A percentile compares a stretch with the other conserved stretches of the same genome.
phyloP scores from a whole-genome alignment of 1,284 basidiomycete genomes.

The Salmacisia buchloeana region DNA sequence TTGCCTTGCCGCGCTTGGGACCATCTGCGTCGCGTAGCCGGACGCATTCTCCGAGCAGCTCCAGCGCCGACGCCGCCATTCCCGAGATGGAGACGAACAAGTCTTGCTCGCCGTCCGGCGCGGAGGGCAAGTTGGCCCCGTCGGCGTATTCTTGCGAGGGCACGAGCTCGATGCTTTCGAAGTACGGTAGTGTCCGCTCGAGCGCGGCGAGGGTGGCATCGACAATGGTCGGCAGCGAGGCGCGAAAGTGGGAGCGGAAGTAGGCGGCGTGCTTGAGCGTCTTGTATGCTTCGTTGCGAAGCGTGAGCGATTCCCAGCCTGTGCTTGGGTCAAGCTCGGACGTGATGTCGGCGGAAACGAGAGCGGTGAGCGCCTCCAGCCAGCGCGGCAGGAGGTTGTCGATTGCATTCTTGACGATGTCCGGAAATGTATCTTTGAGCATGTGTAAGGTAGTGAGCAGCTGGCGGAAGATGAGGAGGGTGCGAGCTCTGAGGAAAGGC shows the following conservation, averaged over 20 bases:
- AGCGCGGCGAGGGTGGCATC: constrained; percentile 23
- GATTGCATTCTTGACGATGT: constrained; percentile 74
- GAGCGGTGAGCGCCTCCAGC: constrained; percentile 50
- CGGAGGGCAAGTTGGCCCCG: not conserved
- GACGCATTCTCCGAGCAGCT: constrained; percentile 6
- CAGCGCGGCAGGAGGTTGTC: constrained; percentile 77
- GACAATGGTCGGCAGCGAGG: constrained; percentile 21
- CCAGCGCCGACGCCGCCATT: not conserved
- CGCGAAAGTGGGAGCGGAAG: constrained; percentile 36
- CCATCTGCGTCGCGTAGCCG: not conserved
- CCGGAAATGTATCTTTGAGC: constrained; percentile 85
- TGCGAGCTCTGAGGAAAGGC: constrained; percentile 60
- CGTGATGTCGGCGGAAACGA: constrained; percentile 10
- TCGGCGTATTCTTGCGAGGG: not conserved
- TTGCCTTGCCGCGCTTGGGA: not conserved
- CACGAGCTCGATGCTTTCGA: constrained; percentile 21
- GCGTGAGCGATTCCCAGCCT: constrained; percentile 28
- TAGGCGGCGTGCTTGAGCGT: constrained; percentile 39
- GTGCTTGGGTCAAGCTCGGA: not conserved
- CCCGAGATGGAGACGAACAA: constrained; percentile 5
- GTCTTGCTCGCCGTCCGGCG: constrained; percentile 9
- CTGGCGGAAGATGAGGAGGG: constrained; percentile 82
- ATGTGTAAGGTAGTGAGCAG: constrained; percentile 83
- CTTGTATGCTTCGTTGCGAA: constrained; percentile 38
- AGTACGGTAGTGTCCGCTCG: constrained; percentile 25